phyloP scores from a whole-genome alignment of 2,329 filamentous ascomycete genomes.

The Fusarium decemcellulare region DNA sequence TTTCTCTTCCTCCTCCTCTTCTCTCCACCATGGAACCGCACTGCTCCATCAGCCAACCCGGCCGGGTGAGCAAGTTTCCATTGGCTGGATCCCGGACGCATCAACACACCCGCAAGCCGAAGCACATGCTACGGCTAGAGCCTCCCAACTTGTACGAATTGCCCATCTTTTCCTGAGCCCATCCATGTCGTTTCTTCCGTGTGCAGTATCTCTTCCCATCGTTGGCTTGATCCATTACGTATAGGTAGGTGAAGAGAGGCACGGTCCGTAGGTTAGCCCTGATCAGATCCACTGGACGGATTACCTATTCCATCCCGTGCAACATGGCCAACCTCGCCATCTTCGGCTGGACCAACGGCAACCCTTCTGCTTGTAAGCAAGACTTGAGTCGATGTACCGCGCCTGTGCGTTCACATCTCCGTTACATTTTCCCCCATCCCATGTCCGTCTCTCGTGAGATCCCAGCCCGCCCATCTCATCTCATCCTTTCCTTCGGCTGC shows the following conservation, averaged over 20 bases:
- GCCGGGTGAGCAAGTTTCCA: conserved; percentile 62
- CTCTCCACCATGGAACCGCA: conserved; percentile 28
- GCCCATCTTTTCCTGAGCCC: conserved; percentile 21
- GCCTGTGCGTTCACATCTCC: conserved; percentile 4
- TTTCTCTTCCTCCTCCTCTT: conserved; percentile 14
- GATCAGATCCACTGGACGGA: not conserved
- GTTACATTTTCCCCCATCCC: conserved; percentile 24
- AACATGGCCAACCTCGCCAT: conserved; percentile 4
- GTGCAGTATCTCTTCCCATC: not conserved
- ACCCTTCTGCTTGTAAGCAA: conserved; percentile 10
- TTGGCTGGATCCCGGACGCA: conserved; percentile 50
- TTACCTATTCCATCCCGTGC: not conserved
- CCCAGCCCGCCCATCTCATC: conserved; percentile 30
- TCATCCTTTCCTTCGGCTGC: conserved; percentile 12
- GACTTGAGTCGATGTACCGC: conserved; percentile 8
- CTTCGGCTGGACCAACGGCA: conserved; percentile 23
- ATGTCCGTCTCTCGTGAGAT: conserved; percentile 33
- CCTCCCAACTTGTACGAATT: conserved; percentile 13
- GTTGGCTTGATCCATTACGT: not conserved
- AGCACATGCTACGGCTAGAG: conserved; percentile 28
- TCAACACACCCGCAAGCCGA: conserved; percentile 41
- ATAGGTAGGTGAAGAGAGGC: conserved; percentile 9
- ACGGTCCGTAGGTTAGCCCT: conserved; percentile 23
- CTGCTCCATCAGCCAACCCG: conserved; percentile 46
- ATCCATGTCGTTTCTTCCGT: conserved; percentile 3